A percentile compares a stretch with the other conserved stretches of the same genome.
phyloP scores from a whole-genome alignment of 148 eudicot species.

The Fagopyrum tataricum region DNA sequence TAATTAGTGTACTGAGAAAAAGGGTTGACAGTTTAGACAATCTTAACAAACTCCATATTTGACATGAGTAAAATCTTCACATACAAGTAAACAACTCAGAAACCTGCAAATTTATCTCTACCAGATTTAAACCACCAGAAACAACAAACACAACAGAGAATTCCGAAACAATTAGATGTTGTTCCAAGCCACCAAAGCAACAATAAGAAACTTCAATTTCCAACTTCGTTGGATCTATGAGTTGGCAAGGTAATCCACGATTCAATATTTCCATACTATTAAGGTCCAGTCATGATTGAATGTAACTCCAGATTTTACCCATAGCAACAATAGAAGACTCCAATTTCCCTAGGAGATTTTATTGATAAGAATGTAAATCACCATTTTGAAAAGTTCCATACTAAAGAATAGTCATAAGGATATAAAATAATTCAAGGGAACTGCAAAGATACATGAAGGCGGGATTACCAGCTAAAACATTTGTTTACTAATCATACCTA shows the following conservation, averaged over 20 bases:
- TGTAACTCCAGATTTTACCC: neutral
- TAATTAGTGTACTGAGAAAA: neutral
- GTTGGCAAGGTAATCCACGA: neutral
- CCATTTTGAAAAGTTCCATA: neutral
- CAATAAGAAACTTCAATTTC: neutral
- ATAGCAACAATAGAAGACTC: neutral
- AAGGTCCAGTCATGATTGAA: constrained; percentile 8
- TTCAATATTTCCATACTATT: neutral
- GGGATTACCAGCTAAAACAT: neutral
- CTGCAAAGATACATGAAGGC: neutral
- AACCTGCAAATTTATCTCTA: neutral
- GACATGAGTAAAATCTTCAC: neutral
- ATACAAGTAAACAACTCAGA: no score
- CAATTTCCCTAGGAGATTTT: neutral
- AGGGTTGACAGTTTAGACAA: neutral
- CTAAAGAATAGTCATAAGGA: neutral
- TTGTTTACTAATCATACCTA: constrained; percentile 9
- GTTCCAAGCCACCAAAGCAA: neutral
- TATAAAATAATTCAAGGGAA: neutral
- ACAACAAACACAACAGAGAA: neutral
- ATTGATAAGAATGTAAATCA: neutral
- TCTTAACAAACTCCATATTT: neutral
- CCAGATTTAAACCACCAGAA: neutral
- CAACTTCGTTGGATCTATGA: neutral
- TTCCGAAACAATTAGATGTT: neutral